phyloP scores from a whole-genome alignment of 306 rosid species.

The Crataegus laevigata region DNA sequence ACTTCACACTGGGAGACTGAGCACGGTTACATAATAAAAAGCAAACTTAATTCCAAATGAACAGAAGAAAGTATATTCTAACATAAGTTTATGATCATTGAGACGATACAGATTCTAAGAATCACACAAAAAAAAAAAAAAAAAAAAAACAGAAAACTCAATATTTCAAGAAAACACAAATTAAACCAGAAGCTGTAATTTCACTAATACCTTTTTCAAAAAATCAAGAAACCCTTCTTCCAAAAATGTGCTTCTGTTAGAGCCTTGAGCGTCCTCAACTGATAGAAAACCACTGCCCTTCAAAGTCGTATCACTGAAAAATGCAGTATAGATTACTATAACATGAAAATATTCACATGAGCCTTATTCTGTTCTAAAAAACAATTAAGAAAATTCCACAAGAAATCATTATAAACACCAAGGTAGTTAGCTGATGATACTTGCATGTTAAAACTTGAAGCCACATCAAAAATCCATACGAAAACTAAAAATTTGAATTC shows the following conservation, averaged over 20 bases:
- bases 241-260: slow-evolving; percentile 41
- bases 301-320: slow-evolving; percentile 45
- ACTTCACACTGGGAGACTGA: not conserved
- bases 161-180: not conserved
- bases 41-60: not conserved
- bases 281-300: slow-evolving; percentile 66
- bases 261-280: slow-evolving; percentile 67
- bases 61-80: not conserved
- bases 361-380: not conserved
- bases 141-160: not conserved
- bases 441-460: not conserved
- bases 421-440: not conserved
- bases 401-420: not conserved
- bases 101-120: not conserved
- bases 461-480: not conserved
- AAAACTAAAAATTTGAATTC: not conserved
- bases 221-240: slow-evolving; percentile 78
- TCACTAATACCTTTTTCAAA: slow-evolving; percentile 63
- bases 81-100: not conserved
- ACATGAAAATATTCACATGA: not conserved
- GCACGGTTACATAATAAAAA: not conserved
- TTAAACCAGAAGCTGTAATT: not conserved
- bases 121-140: not conserved
- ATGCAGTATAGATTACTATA: slow-evolving; percentile 7
- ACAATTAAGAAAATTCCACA: not conserved